A percentile compares a stretch with the other conserved stretches of the same genome.
Evolutionary conservation across 2,329 filamentous ascomycete genomes (phyloP).

Genomic region (Hyphodiscus sp.): DNA sequence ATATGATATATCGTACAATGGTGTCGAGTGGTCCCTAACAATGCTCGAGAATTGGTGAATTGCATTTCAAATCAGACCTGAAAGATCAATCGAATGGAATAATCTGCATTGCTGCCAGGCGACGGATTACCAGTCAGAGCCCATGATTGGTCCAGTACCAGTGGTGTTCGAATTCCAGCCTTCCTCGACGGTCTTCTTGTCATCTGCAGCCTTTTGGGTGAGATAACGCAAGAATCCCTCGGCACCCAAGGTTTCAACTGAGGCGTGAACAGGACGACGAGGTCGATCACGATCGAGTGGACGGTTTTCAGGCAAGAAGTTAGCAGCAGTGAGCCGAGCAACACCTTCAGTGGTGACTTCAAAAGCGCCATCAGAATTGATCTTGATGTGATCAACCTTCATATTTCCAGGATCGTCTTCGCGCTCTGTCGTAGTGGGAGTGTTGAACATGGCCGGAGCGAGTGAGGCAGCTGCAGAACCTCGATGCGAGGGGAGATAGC

Average conservation of each 20-base stretch:
- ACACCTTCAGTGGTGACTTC: not conserved
- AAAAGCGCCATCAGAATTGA: not conserved
- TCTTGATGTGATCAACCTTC: conserved; percentile 7
- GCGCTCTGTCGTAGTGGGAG: conserved; percentile 2
- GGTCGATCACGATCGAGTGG: conserved; percentile 9
- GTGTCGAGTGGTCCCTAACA: not conserved
- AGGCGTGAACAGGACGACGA: conserved; percentile 1
- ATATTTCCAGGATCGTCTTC: conserved; percentile 3
- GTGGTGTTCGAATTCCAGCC: conserved; percentile 15
- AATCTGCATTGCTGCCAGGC: not conserved
- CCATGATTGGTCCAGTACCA: conserved; percentile 12
- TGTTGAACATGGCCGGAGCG: conserved; percentile 20
- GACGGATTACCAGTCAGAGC: conserved; percentile 14
- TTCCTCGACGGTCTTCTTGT: conserved; percentile 16
- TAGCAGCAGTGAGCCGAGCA: conserved; percentile 1
- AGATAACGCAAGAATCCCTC: conserved; percentile 23
- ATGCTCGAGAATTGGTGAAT: not conserved
- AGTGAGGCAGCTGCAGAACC: conserved; percentile 29
- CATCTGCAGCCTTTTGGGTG: conserved; percentile 14
- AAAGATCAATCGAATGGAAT: no score
- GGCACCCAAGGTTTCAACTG: conserved; percentile 13
- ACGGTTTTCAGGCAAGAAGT: conserved; percentile 17
- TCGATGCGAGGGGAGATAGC: conserved; percentile 28
- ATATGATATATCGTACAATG: not conserved
- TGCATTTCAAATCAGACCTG: not conserved